Evolutionary conservation across 352 stramenopile species (phyloP).

Genomic region (Phytophthora melonis): DNA sequence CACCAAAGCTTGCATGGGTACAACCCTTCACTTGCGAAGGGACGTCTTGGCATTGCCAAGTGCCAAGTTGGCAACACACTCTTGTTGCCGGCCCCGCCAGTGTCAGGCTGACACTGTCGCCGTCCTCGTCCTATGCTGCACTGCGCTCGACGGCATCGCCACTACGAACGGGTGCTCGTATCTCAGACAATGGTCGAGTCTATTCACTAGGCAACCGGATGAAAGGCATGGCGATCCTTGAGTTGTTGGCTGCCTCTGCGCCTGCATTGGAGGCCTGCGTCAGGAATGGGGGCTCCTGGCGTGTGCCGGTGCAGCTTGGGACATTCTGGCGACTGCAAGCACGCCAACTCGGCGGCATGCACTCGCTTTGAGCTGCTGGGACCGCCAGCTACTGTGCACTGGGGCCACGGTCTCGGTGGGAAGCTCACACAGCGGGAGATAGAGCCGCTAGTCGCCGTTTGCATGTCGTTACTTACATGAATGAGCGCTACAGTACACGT

Average conservation of each 20-base stretch:
- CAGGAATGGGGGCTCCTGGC: constrained; percentile 6
- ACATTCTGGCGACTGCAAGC: no score
- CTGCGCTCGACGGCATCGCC: not conserved
- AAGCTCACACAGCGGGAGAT: constrained; percentile 15
- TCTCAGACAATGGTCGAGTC: constrained; percentile 14
- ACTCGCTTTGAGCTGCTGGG: not conserved
- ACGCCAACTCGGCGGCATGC: not conserved
- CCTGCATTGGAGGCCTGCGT: constrained; percentile 8
- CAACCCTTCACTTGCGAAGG: not conserved
- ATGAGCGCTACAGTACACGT: not conserved
- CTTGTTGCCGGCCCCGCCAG: not conserved
- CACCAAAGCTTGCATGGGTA: constrained; percentile 9
- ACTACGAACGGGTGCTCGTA: constrained; percentile 5
- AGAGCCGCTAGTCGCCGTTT: constrained; percentile 6
- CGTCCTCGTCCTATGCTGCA: not conserved
- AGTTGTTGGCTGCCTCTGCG: constrained; percentile 14
- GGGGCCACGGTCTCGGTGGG: constrained; percentile 1
- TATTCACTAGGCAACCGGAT: constrained; percentile 21
- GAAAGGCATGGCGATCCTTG: constrained; percentile 9
- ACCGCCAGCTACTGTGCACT: no score
- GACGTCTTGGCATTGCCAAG: no score
- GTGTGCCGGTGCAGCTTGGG: no score
- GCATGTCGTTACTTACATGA: constrained; percentile 11
- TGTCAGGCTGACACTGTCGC: not conserved
- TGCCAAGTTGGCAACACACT: not conserved